phyloP scores from a whole-genome alignment of 2,329 filamentous ascomycete species.

The Pyrenophora seminiperda region DNA sequence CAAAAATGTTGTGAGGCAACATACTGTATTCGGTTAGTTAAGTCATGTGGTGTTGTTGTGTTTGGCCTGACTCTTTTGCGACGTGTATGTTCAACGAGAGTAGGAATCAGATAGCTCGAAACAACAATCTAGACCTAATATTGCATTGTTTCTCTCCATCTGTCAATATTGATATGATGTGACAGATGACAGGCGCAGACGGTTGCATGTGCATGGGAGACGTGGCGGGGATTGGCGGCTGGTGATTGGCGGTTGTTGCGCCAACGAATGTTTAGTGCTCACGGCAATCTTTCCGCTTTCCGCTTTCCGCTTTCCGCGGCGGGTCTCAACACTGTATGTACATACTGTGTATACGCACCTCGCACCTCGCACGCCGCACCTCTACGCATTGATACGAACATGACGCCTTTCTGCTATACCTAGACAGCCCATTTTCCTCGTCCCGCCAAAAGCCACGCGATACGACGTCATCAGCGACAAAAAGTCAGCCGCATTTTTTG shows the following conservation, averaged over 20 bases:
- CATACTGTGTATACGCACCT: too few relatives aligned
- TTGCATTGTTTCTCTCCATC: too few relatives aligned
- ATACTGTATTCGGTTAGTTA: too few relatives aligned
- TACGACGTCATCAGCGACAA: not conserved
- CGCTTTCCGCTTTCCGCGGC: constrained; percentile 7
- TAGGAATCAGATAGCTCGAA: too few relatives aligned
- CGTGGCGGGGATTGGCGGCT: not conserved
- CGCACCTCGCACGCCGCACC: not conserved
- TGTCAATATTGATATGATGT: too few relatives aligned
- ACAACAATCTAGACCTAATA: too few relatives aligned
- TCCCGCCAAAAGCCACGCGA: not conserved
- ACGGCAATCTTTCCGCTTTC: constrained; percentile 12
- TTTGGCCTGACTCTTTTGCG: too few relatives aligned
- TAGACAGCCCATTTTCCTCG: not conserved
- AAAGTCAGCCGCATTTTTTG: not conserved
- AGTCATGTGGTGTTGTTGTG: not conserved
- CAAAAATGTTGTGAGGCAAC: constrained; percentile 1
- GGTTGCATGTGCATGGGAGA: too few relatives aligned
- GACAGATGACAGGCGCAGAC: too few relatives aligned
- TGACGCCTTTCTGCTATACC: not conserved
- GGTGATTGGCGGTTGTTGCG: constrained; percentile 8
- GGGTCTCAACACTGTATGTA: not conserved
- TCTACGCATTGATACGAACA: constrained; percentile 14
- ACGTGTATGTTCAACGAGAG: too few relatives aligned
- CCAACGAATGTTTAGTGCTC: constrained; percentile 15